Percentiles rank a stretch among this genome's conserved stretches.
These are phyloP conservation scores for Penicillium olsonii DNA, from an alignment of 2,329 filamentous ascomycete genomes.

Conservation along the genomic window DNA sequence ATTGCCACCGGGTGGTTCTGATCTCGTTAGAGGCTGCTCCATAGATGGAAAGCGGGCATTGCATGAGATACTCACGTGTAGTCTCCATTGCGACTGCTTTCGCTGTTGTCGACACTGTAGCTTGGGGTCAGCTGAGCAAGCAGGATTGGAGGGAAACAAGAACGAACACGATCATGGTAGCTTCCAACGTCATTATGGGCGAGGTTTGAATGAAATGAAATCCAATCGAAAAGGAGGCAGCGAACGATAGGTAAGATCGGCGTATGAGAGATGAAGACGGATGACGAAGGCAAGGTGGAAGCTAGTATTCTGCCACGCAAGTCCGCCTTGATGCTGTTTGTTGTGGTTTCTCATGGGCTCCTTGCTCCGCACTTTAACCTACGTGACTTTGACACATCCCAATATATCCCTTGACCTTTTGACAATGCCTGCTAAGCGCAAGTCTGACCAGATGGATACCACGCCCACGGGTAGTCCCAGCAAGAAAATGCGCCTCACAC, in stretches of 20 bases:
- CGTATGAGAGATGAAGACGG: conserved; percentile 22
- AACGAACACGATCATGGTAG: conserved; percentile 86
- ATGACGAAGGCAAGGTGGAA: conserved; percentile 31
- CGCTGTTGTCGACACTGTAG: conserved; percentile 88
- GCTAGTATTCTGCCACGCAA: conserved; percentile 24
- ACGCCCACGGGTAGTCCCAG: conserved; percentile 59
- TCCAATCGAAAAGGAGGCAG: conserved; percentile 11
- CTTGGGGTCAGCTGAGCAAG: conserved; percentile 24
- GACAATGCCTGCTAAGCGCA: conserved; percentile 46
- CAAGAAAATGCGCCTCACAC: conserved; percentile 63
- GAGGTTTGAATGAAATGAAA: conserved; percentile 27
- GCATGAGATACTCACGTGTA: conserved; percentile 57
- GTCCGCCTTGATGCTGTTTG: conserved; percentile 26
- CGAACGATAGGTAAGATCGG: conserved; percentile 11
- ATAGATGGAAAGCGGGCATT: not conserved
- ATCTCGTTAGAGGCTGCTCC: conserved; percentile 33
- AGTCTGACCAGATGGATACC: conserved; percentile 34
- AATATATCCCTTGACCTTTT: conserved; percentile 1
- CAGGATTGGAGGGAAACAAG: not conserved
- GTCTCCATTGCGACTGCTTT: conserved; percentile 96
- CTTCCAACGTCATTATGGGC: conserved; percentile 92
- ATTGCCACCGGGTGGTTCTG: conserved; percentile 91
- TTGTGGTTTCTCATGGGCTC: conserved; percentile 18
- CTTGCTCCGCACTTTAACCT: conserved; percentile 19
- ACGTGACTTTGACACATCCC: conserved; percentile 8